Percentiles rank a stretch among this genome's conserved stretches.
These are phyloP conservation scores for Aspergillus piperis DNA, from an alignment of 2,329 filamentous ascomycete species.

Conservation along the genomic window DNA sequence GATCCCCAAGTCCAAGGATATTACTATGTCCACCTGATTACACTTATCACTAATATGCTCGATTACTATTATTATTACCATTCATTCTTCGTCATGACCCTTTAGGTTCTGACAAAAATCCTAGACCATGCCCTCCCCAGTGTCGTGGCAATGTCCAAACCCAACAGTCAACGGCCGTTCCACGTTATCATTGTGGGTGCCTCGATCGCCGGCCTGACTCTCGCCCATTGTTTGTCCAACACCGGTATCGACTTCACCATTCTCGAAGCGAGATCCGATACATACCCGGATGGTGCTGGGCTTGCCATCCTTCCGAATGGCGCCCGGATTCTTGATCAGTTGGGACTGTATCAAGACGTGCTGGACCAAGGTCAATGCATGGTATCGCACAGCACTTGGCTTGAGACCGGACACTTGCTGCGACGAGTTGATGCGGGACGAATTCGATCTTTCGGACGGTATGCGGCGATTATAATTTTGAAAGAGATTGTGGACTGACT, in stretches of 20 bases:
- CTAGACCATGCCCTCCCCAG: neutral
- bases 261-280: neutral
- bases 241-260: neutral
- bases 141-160: neutral
- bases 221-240: conserved; percentile 4
- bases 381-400: neutral
- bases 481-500: neutral
- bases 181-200: conserved; percentile 8
- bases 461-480: neutral
- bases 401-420: neutral
- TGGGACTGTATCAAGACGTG: conserved; percentile 4
- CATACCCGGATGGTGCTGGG: neutral
- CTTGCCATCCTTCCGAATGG: conserved; percentile 3
- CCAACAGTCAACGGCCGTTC: neutral
- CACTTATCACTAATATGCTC: neutral
- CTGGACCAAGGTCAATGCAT: neutral
- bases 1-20: neutral
- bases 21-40: neutral
- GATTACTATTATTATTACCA: neutral
- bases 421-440: neutral
- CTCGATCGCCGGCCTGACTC: conserved; percentile 1
- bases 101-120: neutral
- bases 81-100: neutral
- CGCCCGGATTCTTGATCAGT: conserved; percentile 4
- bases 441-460: neutral